phyloP scores from a whole-genome alignment of 352 stramenopile genomes.

The Phytophthora citrophthora region DNA sequence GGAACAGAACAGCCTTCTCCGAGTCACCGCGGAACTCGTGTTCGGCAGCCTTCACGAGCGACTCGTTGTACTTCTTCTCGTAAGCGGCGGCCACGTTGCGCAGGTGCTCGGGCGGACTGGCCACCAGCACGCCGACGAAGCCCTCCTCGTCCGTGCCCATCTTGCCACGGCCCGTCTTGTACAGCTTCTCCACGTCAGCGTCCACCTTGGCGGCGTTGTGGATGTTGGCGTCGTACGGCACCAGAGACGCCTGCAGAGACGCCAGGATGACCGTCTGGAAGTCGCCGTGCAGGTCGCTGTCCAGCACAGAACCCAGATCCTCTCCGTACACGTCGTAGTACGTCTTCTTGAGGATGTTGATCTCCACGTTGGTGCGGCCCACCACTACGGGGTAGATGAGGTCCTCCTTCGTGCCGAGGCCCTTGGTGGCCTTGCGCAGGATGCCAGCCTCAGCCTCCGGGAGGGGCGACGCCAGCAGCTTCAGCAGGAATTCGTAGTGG shows the following conservation, averaged over 20 bases:
- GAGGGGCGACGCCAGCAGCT: conserved; percentile 58
- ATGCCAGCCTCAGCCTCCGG: conserved; percentile 72
- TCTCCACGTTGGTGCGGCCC: conserved; percentile 71
- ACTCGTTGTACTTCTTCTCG: conserved; percentile 75
- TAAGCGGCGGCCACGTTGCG: conserved; percentile 65
- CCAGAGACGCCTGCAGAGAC: conserved; percentile 59
- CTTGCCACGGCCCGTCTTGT: conserved; percentile 73
- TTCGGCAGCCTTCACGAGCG: conserved; percentile 61
- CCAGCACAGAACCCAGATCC: conserved; percentile 63
- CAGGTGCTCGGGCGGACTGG: conserved; percentile 67
- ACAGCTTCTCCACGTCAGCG: conserved; percentile 64
- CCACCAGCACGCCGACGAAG: conserved; percentile 63
- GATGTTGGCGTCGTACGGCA: conserved; percentile 63
- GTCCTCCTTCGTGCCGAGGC: conserved; percentile 65
- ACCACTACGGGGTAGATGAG: conserved; percentile 71
- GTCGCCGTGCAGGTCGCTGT: conserved; percentile 75
- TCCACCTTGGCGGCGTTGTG: conserved; percentile 74
- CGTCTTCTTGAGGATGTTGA: conserved; percentile 87
- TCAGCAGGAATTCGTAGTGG: conserved; percentile 72
- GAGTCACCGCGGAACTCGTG: conserved; percentile 72
- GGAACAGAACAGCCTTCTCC: conserved; percentile 67
- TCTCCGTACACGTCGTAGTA: conserved; percentile 72
- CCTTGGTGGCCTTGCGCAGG: conserved; percentile 70
- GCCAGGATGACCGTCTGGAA: conserved; percentile 78
- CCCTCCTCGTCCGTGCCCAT: conserved; percentile 74